A percentile compares a stretch with the other conserved stretches of the same genome.
Evolutionary conservation across 257 asterid genomes (phyloP).

Genomic region (Phtheirospermum japonicum): DNA sequence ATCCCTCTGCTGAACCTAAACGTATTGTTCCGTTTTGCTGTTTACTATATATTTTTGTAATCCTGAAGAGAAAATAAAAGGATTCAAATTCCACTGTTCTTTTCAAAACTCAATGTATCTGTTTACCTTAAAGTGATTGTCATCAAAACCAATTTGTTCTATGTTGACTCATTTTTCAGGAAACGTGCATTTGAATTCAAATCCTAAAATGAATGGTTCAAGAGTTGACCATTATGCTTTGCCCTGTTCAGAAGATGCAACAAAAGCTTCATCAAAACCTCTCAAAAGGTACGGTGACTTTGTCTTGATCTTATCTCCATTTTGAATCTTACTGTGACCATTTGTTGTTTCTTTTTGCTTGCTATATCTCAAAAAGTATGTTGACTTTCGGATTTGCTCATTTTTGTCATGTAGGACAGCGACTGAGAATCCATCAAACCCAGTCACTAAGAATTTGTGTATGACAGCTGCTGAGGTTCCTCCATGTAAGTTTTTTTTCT

Average conservation of each 20-base stretch:
- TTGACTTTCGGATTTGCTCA: constrained; percentile 14
- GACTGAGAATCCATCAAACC: constrained; percentile 45
- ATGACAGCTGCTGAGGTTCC: constrained; percentile 34
- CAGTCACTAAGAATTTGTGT: constrained; percentile 36
- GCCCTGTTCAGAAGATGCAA: constrained; percentile 41
- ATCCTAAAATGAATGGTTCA: constrained; percentile 37
- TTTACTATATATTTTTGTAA: not conserved
- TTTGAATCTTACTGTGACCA: constrained; percentile 29
- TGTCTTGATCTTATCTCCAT: constrained; percentile 16
- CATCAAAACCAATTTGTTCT: constrained; percentile 21
- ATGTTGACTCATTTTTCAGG: constrained; percentile 35
- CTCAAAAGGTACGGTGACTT: constrained; percentile 39
- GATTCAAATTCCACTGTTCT: not conserved
- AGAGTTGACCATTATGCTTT: constrained; percentile 37
- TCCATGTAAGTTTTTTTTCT: constrained; percentile 47
- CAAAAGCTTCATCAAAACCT: constrained; percentile 41
- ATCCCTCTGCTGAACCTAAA: constrained; percentile 42
- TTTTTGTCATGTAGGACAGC: constrained; percentile 48
- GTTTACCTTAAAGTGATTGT: constrained; percentile 18
- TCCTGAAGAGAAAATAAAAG: not conserved
- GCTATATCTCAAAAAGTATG: constrained; percentile 3
- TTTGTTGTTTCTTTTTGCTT: constrained; percentile 18
- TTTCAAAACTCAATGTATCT: constrained; percentile 13
- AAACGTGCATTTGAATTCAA: constrained; percentile 32
- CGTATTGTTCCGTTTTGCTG: constrained; percentile 33